A percentile compares a stretch with the other conserved stretches of the same genome.
phyloP scores from a whole-genome alignment of 305 asterid species.

The Nicotiana rustica region DNA sequence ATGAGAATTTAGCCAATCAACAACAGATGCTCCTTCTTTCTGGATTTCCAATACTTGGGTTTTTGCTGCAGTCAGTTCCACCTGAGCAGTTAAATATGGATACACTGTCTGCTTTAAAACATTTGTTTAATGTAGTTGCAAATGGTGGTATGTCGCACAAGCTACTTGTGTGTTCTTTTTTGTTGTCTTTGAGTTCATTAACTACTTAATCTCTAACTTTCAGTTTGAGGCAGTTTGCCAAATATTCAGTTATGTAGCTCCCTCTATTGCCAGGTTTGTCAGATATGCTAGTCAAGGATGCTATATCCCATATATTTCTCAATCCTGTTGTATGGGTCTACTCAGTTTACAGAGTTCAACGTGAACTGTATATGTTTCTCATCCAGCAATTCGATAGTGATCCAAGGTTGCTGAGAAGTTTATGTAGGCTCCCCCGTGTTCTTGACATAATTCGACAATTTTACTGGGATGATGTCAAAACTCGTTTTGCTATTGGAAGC shows the following conservation, averaged over 20 bases:
- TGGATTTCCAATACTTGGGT: constrained; percentile 92
- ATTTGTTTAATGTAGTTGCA: constrained; percentile 79
- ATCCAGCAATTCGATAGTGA: constrained; percentile 95
- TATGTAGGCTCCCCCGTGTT: constrained; percentile 93
- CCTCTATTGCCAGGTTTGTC: constrained; percentile 70
- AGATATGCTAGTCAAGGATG: constrained; percentile 87
- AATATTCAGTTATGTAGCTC: constrained; percentile 33
- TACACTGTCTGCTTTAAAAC: constrained; percentile 89
- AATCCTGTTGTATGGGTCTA: constrained; percentile 88
- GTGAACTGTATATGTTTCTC: constrained; percentile 94
- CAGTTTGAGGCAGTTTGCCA: not conserved
- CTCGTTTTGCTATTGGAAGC: constrained; percentile 55
- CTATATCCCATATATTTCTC: constrained; percentile 82
- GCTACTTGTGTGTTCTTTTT: constrained; percentile 35
- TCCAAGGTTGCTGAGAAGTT: constrained; percentile 88
- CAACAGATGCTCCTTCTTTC: constrained; percentile 97
- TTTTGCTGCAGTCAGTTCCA: constrained; percentile 80
- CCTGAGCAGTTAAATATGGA: constrained; percentile 84
- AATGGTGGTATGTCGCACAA: constrained; percentile 73
- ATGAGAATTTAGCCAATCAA: constrained; percentile 95
- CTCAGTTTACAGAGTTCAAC: constrained; percentile 87
- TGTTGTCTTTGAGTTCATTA: constrained; percentile 38
- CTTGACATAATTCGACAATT: constrained; percentile 87
- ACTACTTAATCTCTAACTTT: constrained; percentile 32
- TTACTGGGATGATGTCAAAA: constrained; percentile 66